A percentile compares a stretch with the other conserved stretches of the same genome.
phyloP scores from a whole-genome alignment of 805 yeast species.

The Candida glaebosa region DNA sequence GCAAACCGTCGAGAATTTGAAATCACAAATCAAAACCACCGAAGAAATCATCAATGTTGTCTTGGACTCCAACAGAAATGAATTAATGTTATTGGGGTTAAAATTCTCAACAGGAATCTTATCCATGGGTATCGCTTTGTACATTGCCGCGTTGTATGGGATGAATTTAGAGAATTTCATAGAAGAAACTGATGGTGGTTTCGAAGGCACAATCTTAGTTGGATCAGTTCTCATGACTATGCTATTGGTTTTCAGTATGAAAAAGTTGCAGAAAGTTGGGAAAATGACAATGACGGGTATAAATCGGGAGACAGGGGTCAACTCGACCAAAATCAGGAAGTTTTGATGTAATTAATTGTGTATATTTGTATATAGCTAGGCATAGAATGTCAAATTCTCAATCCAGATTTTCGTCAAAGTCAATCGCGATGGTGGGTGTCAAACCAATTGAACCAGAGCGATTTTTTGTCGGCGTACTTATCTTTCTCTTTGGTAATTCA shows the following conservation, averaged over 20 bases:
- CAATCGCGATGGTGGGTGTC: constrained; percentile 24
- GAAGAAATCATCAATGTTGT: constrained; percentile 94
- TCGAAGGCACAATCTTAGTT: constrained; percentile 40
- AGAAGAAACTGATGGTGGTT: constrained; percentile 77
- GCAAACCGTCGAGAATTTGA: constrained; percentile 75
- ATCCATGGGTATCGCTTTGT: constrained; percentile 76
- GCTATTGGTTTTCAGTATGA: constrained; percentile 53
- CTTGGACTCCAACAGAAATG: constrained; percentile 89
- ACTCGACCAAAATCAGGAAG: background rate
- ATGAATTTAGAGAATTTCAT: constrained; percentile 93
- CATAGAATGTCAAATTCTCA: background rate
- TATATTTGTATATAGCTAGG: constrained; percentile 2
- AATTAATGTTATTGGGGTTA: constrained; percentile 82
- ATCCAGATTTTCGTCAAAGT: constrained; percentile 6
- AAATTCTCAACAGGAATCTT: constrained; percentile 80
- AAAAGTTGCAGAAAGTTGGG: constrained; percentile 61
- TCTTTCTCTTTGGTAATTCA: constrained; percentile 4
- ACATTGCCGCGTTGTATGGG: constrained; percentile 85
- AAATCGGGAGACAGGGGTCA: constrained; percentile 1
- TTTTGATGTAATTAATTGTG: background rate
- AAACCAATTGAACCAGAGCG: constrained; percentile 17
- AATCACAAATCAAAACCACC: constrained; percentile 83
- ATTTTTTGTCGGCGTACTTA: constrained; percentile 9
- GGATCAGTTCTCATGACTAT: constrained; percentile 41
- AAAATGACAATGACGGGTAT: constrained; percentile 65